phyloP scores from a whole-genome alignment of 208 protist species.

The Trypanosoma boissoni region DNA sequence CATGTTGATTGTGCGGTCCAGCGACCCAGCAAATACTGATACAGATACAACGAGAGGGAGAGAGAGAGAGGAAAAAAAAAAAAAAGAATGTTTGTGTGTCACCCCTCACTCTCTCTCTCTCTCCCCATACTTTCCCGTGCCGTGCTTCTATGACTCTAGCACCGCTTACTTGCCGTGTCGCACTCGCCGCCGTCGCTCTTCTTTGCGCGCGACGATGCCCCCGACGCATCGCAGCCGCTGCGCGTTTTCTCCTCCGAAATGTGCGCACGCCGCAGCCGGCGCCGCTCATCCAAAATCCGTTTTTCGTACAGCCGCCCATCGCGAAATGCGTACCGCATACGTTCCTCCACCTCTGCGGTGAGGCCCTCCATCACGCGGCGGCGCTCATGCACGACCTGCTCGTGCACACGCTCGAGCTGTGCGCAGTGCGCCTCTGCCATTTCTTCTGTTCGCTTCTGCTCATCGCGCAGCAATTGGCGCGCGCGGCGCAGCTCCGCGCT shows the following conservation, averaged over 20 bases:
- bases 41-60: too few relatives aligned
- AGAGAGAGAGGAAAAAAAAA: background rate
- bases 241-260: background rate
- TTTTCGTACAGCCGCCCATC: conserved; percentile 61
- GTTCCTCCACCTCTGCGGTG: conserved; percentile 62
- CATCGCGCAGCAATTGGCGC: conserved; percentile 42
- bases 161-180: background rate
- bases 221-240: background rate
- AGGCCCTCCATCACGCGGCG: conserved; percentile 61
- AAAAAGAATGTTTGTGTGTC: background rate
- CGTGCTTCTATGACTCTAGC: too few relatives aligned
- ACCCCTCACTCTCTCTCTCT: too few relatives aligned
- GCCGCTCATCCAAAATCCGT: conserved; percentile 21
- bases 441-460: conserved; percentile 60
- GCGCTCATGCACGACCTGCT: conserved; percentile 71
- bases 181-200: background rate
- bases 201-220: background rate
- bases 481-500: conserved; percentile 19
- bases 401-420: conserved; percentile 71
- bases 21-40: too few relatives aligned
- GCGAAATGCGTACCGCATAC: conserved; percentile 66
- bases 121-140: too few relatives aligned
- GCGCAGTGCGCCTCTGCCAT: conserved; percentile 55
- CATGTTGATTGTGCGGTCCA: too few relatives aligned
- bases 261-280: conserved; percentile 11